These are phyloP conservation scores for Kingdonia uniflora DNA, from an alignment of 164 flowering plant genomes.

Conservation along the genomic window DNA sequence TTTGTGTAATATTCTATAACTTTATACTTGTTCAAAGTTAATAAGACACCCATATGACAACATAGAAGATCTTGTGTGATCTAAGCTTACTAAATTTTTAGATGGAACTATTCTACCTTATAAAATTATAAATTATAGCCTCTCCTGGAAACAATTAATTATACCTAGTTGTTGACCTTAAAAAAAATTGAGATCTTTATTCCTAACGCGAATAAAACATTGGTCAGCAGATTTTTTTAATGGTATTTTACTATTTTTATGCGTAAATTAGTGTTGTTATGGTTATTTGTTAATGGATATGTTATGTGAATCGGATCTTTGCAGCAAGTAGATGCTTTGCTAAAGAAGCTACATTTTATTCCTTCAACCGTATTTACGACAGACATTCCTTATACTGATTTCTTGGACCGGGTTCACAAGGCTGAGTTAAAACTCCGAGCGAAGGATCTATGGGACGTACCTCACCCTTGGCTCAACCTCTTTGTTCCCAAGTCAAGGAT, in stretches of 20 bases:
- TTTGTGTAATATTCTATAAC: not conserved
- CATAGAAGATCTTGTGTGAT: slow-evolving; percentile 45
- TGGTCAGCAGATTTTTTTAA: too few species aligned
- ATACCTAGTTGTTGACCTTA: too few species aligned
- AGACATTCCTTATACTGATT: slow-evolving; percentile 72
- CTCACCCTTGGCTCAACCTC: slow-evolving; percentile 97
- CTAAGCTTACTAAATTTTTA: too few species aligned
- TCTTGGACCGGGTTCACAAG: slow-evolving; percentile 92
- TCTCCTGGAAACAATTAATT: too few species aligned
- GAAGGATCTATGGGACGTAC: slow-evolving; percentile 92
- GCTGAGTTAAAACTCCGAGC: slow-evolving; percentile 85
- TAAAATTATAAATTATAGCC: not conserved
- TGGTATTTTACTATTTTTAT: not conserved
- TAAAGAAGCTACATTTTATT: slow-evolving; percentile 53
- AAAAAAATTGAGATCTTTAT: too few species aligned
- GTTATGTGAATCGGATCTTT: slow-evolving; percentile 3
- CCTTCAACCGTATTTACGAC: slow-evolving; percentile 65
- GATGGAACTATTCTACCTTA: too few species aligned
- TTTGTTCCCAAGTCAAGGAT: slow-evolving; percentile 83
- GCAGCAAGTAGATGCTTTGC: slow-evolving; percentile 68
- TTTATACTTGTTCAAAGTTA: not conserved
- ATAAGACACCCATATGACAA: slow-evolving; percentile 26
- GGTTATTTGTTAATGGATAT: not conserved
- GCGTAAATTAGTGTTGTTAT: not conserved
- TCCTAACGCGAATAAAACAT: too few species aligned